These are phyloP conservation scores for Tuctoria greenei DNA, from an alignment of 176 grass and related monocot species.

Conservation along the genomic window DNA sequence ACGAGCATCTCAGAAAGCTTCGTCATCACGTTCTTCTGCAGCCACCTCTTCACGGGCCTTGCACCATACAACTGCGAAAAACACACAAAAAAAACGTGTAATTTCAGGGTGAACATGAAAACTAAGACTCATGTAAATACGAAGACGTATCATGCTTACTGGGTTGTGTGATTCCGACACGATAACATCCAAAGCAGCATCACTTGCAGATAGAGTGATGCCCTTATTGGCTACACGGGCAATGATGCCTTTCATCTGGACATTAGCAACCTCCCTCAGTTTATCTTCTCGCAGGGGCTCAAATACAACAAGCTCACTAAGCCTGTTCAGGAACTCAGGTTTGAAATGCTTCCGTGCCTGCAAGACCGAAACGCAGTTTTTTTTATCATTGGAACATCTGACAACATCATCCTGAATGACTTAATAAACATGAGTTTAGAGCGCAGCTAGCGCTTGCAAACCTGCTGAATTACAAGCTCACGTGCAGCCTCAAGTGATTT, in stretches of 20 bases:
- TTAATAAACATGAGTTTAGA: background rate
- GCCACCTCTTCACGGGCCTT: constrained; percentile 51
- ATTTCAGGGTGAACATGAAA: too few species aligned
- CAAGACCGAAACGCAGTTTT: background rate
- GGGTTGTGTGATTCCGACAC: constrained; percentile 70
- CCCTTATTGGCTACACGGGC: constrained; percentile 50
- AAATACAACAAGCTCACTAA: constrained; percentile 61
- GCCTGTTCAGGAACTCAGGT: constrained; percentile 56
- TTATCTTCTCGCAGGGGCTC: constrained; percentile 44
- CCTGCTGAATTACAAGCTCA: constrained; percentile 38
- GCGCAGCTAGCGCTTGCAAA: background rate
- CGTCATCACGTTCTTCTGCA: constrained; percentile 60
- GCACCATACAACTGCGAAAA: constrained; percentile 38
- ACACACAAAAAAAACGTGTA: too few species aligned
- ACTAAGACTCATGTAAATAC: too few species aligned
- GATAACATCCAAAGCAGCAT: constrained; percentile 61
- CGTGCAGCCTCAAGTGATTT: constrained; percentile 23
- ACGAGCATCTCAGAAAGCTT: constrained; percentile 50
- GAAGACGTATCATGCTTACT: background rate
- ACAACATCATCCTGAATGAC: background rate
- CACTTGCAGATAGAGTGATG: constrained; percentile 48
- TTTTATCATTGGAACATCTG: background rate
- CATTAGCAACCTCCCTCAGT: constrained; percentile 40
- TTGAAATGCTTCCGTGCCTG: constrained; percentile 54
- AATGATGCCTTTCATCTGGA: constrained; percentile 64